Base-by-base conservation (phyloP, 306 rosid genomes). In the Vigna unguiculata region DNA sequence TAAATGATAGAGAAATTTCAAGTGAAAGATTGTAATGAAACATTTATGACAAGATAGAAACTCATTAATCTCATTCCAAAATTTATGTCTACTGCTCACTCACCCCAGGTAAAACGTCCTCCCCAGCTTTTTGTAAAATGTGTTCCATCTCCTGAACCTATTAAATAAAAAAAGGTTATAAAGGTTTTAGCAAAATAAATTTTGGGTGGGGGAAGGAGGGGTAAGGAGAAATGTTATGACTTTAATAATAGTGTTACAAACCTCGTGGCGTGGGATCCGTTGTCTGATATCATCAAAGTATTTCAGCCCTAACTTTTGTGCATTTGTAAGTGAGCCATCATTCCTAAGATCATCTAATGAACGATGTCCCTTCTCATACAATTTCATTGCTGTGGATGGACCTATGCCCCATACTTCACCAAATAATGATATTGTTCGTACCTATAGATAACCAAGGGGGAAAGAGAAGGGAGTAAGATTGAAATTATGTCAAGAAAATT, bases 361-460 rank as follows among this genome's bases (percentile, higher is more conserved):
- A 22, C 92, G 93, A 45, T 89, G 78, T 67, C 97, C 96, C 87
- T 92, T 95, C 83, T 92, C 98, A 32, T 88, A 95, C 79, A 95
- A 82, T 81, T 90, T 91, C 77, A 88, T 77, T 19, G 98, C 93
- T 22, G 98, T 95, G 72, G 98, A 93, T 58, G 98, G 97, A 73
- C 96, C 97, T 76, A 92, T 75, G 63, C 97, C 98, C 98, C 98
- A 95, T 54, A 92, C 91, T 88, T 95, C 95, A 48, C 95, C 97
- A 87, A 95, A 95, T 62, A 95, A 83, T 85, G 92, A 83, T 84
- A 95, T 86, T 41, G 98, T 89, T 21, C 86, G 60, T 34, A 91
- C 95, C 97, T 94, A 75, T 45, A 83, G 67, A 83, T 68, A 62
- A 78, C 76, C 41, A 51, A 46, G 65, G 43, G 58, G 1, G n/a